Percentiles rank a stretch among this genome's conserved stretches.
phyloP scores from a whole-genome alignment of 1,139 yeast genomes.

The Kodamaea sp. region DNA sequence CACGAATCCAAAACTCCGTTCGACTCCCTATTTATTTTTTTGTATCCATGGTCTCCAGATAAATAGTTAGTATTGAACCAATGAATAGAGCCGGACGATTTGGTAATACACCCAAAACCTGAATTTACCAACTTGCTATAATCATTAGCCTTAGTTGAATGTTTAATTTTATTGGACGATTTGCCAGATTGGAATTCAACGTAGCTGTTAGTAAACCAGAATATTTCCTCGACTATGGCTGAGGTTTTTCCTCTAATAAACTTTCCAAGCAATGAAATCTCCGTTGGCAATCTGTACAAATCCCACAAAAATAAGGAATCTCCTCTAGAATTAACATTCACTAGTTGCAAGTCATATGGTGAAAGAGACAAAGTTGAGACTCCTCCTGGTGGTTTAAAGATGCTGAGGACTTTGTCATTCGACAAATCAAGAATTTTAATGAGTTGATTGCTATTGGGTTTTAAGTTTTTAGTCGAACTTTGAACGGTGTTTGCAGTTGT shows the following conservation, averaged over 20 bases:
- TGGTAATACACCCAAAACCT: slow-evolving; percentile 58
- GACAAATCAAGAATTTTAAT: slow-evolving; percentile 49
- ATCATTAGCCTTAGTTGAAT: background rate
- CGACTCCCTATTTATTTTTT: slow-evolving; percentile 15
- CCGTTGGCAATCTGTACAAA: slow-evolving; percentile 50
- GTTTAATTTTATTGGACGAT: background rate
- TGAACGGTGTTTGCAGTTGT: slow-evolving; percentile 32
- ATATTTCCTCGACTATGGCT: slow-evolving; percentile 50
- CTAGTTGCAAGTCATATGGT: slow-evolving; percentile 61
- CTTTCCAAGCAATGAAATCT: slow-evolving; percentile 58
- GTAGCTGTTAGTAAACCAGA: slow-evolving; percentile 50
- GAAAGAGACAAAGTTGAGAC: slow-evolving; percentile 61
- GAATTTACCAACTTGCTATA: slow-evolving; percentile 29
- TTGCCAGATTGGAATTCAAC: slow-evolving; percentile 5
- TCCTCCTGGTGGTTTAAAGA: slow-evolving; percentile 61
- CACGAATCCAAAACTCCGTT: slow-evolving; percentile 39
- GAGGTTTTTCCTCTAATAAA: slow-evolving; percentile 67
- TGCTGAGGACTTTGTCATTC: slow-evolving; percentile 46
- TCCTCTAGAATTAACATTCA: slow-evolving; percentile 60
- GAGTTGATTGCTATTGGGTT: slow-evolving; percentile 35
- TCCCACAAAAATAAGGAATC: slow-evolving; percentile 70
- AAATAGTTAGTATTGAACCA: slow-evolving; percentile 54
- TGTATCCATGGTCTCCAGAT: slow-evolving; percentile 34
- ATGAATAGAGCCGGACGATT: slow-evolving; percentile 61
- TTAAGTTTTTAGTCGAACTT: slow-evolving; percentile 25